Base-by-base conservation (phyloP, 2,329 filamentous ascomycete genomes). In the Sclerotinia glacialis region DNA sequence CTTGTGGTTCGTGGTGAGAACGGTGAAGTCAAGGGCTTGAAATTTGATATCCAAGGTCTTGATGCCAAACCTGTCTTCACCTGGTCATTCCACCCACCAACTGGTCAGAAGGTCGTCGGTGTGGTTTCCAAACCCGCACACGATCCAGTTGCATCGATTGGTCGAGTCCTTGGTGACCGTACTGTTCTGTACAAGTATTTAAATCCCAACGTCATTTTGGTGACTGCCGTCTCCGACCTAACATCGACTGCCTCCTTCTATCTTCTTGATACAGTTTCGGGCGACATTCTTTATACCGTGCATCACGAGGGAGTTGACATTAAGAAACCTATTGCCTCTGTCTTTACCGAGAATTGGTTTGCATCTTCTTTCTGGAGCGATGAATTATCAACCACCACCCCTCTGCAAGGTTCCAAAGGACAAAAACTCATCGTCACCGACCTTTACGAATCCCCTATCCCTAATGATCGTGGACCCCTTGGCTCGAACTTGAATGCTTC, bases 101-200 rank as follows among this genome's bases (percentile, higher is more conserved):
- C 81, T 1, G 87, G 86, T 14, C 86, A 96, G 76, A 86, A 82
- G 67, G 86, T 98, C 64, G 80, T 89, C 8, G 81, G 84, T 54
- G 82, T 95, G 49, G 88, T 88, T 2, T 83, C 88, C 23, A 85
- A 89, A 58, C 88, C 92, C 12, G 76, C 84, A 2, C 89, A 94
- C 70, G 93, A 99, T 72, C 92, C 92, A 0, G 88, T 98, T 58
- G 94, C 95, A 3, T 98, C 95, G 0, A 97, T 99, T 72, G 95
- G 95, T 12, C 92, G 92, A 67, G 95, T 98, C 1, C 85, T 99
- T 28, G 93, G 93, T 34, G 90, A 99, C 74, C 87, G 95, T 53
- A 89, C 88, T n/a, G 95, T 99, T 58, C 85, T 94, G 70, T 99
- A 99, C 86, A 99, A 99, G 80, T 98, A 98, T 76, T 81, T 99